Conservation (phyloP, 2,329 filamentous ascomycete species). For the Macroventuria anomochaeta region DNA sequence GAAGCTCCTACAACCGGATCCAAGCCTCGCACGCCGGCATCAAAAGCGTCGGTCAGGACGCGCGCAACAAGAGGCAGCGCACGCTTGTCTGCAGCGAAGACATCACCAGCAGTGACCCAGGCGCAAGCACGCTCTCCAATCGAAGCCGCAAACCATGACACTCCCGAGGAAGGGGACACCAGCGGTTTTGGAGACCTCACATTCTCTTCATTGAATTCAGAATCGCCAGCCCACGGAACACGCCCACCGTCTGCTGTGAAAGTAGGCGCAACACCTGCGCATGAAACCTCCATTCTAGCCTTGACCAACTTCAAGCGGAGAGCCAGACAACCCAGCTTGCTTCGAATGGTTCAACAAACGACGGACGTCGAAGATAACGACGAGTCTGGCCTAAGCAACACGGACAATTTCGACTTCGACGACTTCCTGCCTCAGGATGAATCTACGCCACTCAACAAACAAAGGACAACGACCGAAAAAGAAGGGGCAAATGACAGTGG, state of each 20-base stretch:
- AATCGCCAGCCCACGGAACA: slow-evolving; percentile 45
- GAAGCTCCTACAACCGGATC: slow-evolving; percentile 1
- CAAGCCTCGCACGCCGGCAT: slow-evolving; percentile 32
- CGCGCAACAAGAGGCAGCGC: slow-evolving; percentile 29
- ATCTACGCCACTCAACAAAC: slow-evolving; percentile 68
- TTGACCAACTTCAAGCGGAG: slow-evolving; percentile 59
- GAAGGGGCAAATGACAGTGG: slow-evolving; percentile 35
- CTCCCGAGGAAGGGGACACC: slow-evolving; percentile 29
- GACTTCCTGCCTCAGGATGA: slow-evolving; percentile 69
- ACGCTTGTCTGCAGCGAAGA: slow-evolving; percentile 21
- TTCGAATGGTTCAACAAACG: slow-evolving; percentile 56
- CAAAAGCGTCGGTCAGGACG: slow-evolving; percentile 25
- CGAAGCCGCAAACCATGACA: slow-evolving; percentile 16
- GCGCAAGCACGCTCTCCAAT: slow-evolving; percentile 7
- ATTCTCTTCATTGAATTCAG: slow-evolving; percentile 43
- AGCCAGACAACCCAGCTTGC: slow-evolving; percentile 57
- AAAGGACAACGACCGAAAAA: slow-evolving; percentile 37
- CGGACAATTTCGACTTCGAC: slow-evolving; percentile 42
- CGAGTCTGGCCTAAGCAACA: slow-evolving; percentile 55
- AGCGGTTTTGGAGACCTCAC: slow-evolving; percentile 44
- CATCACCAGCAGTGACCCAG: slow-evolving; percentile 16
- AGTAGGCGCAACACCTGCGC: slow-evolving; percentile 52
- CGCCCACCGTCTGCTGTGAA: slow-evolving; percentile 54
- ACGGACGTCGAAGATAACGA: slow-evolving; percentile 55
- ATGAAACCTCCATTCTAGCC: slow-evolving; percentile 56